These are phyloP conservation scores for Pyricularia grisea DNA, from an alignment of 2,329 filamentous ascomycete species.

Conservation along the genomic window DNA sequence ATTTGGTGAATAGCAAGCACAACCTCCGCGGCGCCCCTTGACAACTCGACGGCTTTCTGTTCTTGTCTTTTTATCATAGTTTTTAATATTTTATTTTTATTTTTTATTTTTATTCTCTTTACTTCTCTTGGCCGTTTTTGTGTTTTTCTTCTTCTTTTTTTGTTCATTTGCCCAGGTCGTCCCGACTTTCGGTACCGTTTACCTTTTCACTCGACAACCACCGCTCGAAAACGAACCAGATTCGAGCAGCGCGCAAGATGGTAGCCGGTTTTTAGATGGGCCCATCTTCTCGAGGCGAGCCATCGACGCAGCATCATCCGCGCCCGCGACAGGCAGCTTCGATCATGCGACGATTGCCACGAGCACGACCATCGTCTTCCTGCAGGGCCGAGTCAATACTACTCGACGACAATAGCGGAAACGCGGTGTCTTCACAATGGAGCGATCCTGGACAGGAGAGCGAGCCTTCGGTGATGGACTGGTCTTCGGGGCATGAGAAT, in stretches of 20 bases:
- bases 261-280: neutral
- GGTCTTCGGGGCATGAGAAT: neutral
- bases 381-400: neutral
- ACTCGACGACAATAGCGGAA: neutral
- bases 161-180: neutral
- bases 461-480: neutral
- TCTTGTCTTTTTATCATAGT: neutral
- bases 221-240: neutral
- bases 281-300: neutral
- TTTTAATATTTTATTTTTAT: neutral
- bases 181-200: neutral
- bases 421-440: neutral
- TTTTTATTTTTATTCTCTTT: neutral
- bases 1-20: neutral
- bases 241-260: neutral
- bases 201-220: neutral
- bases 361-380: neutral
- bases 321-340: neutral
- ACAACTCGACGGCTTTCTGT: neutral
- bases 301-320: neutral
- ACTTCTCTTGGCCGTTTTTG: too few species aligned
- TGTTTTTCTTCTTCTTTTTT: too few species aligned
- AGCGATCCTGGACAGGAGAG: neutral
- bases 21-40: neutral
- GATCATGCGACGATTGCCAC: neutral